Conservation (phyloP, 2,329 filamentous ascomycete species). For the Stromatinia cepivora region DNA sequence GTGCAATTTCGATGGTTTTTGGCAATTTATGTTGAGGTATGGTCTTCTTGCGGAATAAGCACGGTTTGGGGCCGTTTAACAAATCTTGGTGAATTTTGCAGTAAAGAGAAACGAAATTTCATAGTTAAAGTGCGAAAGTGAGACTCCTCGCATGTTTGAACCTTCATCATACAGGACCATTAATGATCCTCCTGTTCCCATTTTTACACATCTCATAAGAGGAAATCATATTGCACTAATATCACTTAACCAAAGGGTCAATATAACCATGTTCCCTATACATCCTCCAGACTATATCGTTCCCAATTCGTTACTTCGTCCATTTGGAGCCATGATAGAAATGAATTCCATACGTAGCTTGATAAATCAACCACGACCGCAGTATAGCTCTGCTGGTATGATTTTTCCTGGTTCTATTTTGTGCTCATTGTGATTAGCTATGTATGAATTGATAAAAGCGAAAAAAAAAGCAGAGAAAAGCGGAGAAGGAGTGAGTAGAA, state of each 20-base stretch:
- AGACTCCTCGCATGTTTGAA: not conserved
- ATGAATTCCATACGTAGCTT: not conserved
- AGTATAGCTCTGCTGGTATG: constrained; percentile 31
- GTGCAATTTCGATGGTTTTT: not conserved
- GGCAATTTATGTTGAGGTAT: not conserved
- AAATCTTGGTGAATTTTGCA: not conserved
- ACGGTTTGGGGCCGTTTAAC: not conserved
- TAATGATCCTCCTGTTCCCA: not conserved
- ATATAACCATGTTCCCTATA: not conserved
- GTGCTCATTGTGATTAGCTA: not conserved
- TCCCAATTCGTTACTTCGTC: too few relatives aligned
- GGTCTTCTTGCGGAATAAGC: not conserved
- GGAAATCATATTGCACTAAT: not conserved
- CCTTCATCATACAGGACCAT: not conserved
- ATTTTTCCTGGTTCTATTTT: constrained; percentile 27
- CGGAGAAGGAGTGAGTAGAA: not conserved
- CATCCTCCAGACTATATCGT: not conserved
- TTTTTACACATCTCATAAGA: not conserved
- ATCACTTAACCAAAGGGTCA: not conserved
- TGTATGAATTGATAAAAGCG: not conserved
- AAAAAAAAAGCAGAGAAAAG: not conserved
- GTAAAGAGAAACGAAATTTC: not conserved
- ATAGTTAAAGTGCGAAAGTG: not conserved
- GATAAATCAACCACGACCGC: constrained; percentile 24
- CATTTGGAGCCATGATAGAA: not conserved